phyloP scores from a whole-genome alignment of 139 green algal species.

The Chlamydomonas incerta region DNA sequence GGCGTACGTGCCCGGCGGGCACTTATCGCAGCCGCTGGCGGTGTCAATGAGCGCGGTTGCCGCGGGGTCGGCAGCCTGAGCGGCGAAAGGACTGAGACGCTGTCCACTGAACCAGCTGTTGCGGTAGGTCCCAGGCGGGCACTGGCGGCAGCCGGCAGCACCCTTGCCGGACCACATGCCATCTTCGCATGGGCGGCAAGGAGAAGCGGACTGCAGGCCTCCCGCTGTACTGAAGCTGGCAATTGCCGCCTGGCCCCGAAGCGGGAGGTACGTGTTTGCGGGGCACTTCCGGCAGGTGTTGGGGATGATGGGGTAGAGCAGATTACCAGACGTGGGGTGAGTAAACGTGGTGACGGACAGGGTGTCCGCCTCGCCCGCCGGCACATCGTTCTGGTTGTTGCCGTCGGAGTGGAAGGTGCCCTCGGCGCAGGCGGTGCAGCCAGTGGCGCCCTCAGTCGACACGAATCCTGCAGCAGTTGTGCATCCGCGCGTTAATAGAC shows the following conservation, averaged over 20 bases:
- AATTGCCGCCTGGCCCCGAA: constrained; percentile 11
- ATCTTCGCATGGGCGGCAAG: constrained; percentile 25
- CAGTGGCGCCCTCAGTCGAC: not conserved
- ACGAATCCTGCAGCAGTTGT: constrained; percentile 6
- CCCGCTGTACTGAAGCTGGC: not conserved
- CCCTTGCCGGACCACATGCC: not conserved
- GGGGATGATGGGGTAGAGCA: constrained; percentile 1
- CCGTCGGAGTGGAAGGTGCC: constrained; percentile 21
- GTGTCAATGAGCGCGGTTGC: no score
- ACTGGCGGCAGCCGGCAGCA: not conserved
- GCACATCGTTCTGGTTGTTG: no score
- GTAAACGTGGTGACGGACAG: not conserved
- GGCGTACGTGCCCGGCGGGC: constrained; percentile 11
- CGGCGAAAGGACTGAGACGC: not conserved
- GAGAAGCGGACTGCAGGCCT: no score
- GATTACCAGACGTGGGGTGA: not conserved
- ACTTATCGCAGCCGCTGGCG: constrained; percentile 2
- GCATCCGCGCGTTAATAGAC: no score
- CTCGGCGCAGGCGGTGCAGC: constrained; percentile 22
- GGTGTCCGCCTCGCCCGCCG: not conserved
- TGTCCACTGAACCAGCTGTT: constrained; percentile 16
- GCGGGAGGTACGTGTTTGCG: constrained; percentile 24
- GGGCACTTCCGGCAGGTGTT: constrained; percentile 34
- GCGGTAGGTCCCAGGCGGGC: constrained; percentile 30
- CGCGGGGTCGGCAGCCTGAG: not conserved